Evolutionary conservation across 2,329 filamentous ascomycete genomes (phyloP), one percentile per base, ranked within the genome.

Genomic region (Monilinia polystroma): DNA sequence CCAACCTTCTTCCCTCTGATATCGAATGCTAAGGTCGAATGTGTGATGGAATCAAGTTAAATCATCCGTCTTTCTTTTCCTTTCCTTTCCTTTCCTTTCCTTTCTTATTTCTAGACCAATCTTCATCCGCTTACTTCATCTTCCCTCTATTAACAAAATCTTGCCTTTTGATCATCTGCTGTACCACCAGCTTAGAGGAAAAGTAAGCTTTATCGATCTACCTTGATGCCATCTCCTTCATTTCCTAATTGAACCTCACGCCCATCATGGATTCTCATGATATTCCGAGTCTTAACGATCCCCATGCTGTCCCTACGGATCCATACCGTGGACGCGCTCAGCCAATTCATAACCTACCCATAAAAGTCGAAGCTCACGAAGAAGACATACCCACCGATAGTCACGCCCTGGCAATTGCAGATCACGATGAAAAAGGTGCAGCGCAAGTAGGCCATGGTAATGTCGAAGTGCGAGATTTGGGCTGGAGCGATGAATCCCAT

Each of bases 381-480:
- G 70, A 71, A 66, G 72, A 74, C n/a, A 64, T 64, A 12, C 78
- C 78, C 16, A 78, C 78, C 29, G 76, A 78, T 20, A 80, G 78
- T 63, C 80, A 82, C 75, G 77, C 75, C 20, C 71, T 81, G 4
- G 80, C 80, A 20, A 75, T 77, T 66, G 74, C 73, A 26, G 77
- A 80, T 54, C 77, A 78, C 68, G 78, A 78, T 23, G 73, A 79
- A 52, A 76, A 76, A 65, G 80, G 80, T 43, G 75, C 75, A 57
- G 80, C 76, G 49, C 79, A 81, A 68, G 72, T 78, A 41, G 77
- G 79, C 59, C 78, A 81, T 68, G 70, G 68, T 5, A 70, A 73
- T 45, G 71, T 69, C 3, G 83, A 84, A 67, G 83, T 86, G 41
- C 82, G 81, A 63, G 82, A 88, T 75, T 73, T 88, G 55, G 85